phyloP scores from a whole-genome alignment of 305 asterid genomes.

The Solanum chacoense region DNA sequence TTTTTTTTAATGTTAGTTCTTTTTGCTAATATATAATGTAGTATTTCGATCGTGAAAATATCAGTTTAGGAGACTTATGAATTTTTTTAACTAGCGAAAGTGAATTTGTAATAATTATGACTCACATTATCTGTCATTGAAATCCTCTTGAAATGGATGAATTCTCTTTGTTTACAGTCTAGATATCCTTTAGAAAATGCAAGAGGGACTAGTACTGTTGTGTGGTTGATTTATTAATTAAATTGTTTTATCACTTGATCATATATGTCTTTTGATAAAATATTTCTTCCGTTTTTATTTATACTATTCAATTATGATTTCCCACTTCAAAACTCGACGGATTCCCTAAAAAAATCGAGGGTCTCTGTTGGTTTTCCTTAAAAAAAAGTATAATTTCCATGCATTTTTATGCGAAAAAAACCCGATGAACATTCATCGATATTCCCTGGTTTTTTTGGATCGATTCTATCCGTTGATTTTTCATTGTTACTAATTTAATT shows the following conservation, averaged over 20 bases:
- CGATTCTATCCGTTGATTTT: not conserved
- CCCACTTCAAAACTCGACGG: not conserved
- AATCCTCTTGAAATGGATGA: not conserved
- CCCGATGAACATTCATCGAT: accelerated
- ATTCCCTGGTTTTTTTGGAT: not conserved
- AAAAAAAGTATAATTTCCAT: not conserved
- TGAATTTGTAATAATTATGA: not conserved
- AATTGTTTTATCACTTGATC: not conserved
- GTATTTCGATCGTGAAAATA: not conserved
- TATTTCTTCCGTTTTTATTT: too few relatives aligned
- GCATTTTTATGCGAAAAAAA: too few relatives aligned
- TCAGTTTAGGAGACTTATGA: not conserved
- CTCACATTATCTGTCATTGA: too few relatives aligned
- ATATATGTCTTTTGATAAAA: not conserved
- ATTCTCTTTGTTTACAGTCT: not conserved
- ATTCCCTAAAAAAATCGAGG: not conserved
- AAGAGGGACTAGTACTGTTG: not conserved
- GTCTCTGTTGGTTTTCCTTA: not conserved
- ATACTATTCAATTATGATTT: not conserved
- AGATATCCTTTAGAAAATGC: not conserved
- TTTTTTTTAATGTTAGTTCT: not conserved
- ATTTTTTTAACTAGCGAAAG: not conserved
- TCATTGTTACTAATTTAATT: not conserved
- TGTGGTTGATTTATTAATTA: not conserved
- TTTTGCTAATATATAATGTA: not conserved